A percentile compares a stretch with the other conserved stretches of the same genome.
Evolutionary conservation across 176 grass and related monocot species (phyloP).

Genomic region (Oryza glaberrima): DNA sequence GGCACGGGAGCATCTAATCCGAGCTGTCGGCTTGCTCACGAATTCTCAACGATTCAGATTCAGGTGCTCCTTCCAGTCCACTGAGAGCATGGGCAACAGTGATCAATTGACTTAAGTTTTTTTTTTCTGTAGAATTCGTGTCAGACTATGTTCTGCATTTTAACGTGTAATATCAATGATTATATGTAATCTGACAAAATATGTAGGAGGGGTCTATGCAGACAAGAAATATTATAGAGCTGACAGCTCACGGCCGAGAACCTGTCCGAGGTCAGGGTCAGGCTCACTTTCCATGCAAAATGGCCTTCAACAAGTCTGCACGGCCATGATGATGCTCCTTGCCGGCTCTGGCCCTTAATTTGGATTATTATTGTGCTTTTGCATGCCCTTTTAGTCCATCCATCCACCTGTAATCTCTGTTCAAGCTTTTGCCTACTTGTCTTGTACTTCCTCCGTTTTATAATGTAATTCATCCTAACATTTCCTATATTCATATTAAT

Average conservation of each 20-base stretch:
- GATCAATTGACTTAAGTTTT: no score
- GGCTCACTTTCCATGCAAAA: not conserved
- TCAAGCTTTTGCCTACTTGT: no score
- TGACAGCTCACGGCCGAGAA: not conserved
- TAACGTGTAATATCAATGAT: no score
- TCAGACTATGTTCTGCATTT: no score
- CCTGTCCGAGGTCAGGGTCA: slow-evolving; percentile 8
- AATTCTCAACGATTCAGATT: not conserved
- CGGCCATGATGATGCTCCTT: slow-evolving; percentile 1
- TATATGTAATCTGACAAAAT: no score
- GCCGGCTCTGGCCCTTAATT: not conserved
- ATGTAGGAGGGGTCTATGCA: not conserved
- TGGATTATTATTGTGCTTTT: not conserved
- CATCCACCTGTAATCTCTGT: no score
- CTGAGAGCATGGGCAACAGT: no score
- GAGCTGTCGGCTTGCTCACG: slow-evolving; percentile 18
- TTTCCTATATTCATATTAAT: no score
- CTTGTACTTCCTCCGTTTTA: no score
- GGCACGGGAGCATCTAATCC: slow-evolving; percentile 26
- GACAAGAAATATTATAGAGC: slow-evolving; percentile 24
- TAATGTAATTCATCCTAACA: no score
- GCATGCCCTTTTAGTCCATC: not conserved
- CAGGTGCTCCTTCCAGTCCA: not conserved
- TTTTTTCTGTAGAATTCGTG: no score
- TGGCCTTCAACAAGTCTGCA: not conserved